phyloP scores from a whole-genome alignment of 345 rosid genomes.

The Acer yangbiense region DNA sequence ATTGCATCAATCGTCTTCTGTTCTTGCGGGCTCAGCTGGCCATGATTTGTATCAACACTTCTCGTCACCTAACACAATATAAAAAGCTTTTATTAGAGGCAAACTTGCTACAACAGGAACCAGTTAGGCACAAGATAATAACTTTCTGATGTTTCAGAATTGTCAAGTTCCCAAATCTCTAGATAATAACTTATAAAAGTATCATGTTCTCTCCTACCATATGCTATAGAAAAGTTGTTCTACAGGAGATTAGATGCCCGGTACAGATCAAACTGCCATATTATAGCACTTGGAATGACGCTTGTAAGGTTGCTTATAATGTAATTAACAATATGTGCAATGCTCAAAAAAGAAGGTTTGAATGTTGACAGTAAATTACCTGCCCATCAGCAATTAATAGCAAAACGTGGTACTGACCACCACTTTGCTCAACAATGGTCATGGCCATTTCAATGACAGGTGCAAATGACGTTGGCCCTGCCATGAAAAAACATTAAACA shows the following conservation, averaged over 20 bases:
- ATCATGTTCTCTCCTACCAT: background rate
- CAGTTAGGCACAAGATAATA: background rate
- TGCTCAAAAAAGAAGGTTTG: background rate
- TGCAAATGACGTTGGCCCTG: conserved; percentile 96
- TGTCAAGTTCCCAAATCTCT: background rate
- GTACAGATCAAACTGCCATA: background rate
- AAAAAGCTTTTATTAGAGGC: conserved; percentile 1
- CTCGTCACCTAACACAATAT: conserved; percentile 63
- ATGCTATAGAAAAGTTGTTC: background rate
- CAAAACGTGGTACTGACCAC: conserved; percentile 90
- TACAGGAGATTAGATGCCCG: background rate
- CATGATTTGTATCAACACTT: conserved; percentile 65
- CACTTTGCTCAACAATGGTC: conserved; percentile 85
- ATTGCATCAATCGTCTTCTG: conserved; percentile 78
- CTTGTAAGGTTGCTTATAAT: background rate
- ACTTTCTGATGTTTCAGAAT: background rate
- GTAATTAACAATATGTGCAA: background rate
- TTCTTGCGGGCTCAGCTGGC: conserved; percentile 82
- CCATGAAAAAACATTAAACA: conserved; percentile 19
- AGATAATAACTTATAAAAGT: background rate
- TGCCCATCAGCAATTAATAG: conserved; percentile 94
- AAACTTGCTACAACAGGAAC: background rate
- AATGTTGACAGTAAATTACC: conserved; percentile 37
- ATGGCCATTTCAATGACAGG: conserved; percentile 83
- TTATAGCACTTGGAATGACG: background rate